A percentile compares a stretch with the other conserved stretches of the same genome.
phyloP scores from a whole-genome alignment of 768 basidiomycete genomes.

The Rhodotorula paludigena region DNA sequence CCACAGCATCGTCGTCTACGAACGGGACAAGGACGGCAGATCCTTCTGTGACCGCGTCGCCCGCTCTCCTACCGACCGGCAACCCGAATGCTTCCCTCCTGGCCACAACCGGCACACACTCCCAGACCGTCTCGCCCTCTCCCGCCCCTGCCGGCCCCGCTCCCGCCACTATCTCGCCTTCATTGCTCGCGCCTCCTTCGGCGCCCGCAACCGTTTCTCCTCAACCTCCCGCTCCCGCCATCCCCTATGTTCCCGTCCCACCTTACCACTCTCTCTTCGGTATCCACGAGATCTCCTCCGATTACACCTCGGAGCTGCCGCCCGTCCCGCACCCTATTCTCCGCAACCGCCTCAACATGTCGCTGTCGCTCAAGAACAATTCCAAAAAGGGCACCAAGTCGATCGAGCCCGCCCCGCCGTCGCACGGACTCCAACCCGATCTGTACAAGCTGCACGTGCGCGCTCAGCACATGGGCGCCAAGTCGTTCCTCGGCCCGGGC shows the following conservation, averaged over 20 bases:
- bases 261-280: slow-evolving; percentile 23
- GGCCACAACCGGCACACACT: background rate
- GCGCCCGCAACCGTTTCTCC: slow-evolving; percentile 45
- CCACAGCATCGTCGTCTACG: background rate
- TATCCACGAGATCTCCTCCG: slow-evolving; percentile 24
- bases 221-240: background rate
- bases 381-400: slow-evolving; percentile 34
- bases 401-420: background rate
- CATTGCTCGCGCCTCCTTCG: slow-evolving; percentile 42
- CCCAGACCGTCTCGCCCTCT: background rate
- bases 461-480: slow-evolving; percentile 32
- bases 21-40: background rate
- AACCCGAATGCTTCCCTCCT: background rate
- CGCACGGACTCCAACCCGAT: slow-evolving; percentile 24
- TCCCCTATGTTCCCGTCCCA: background rate
- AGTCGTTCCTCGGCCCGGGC: slow-evolving; percentile 24
- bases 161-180: slow-evolving; percentile 44
- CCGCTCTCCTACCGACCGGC: background rate
- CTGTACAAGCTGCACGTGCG: slow-evolving; percentile 36
- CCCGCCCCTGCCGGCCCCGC: background rate
- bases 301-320: slow-evolving; percentile 16
- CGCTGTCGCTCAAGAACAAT: slow-evolving; percentile 12
- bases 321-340: slow-evolving; percentile 20
- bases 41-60: background rate
- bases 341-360: slow-evolving; percentile 21